Conservation (phyloP, 2,329 filamentous ascomycete species). For the Monilinia aucupariae region DNA sequence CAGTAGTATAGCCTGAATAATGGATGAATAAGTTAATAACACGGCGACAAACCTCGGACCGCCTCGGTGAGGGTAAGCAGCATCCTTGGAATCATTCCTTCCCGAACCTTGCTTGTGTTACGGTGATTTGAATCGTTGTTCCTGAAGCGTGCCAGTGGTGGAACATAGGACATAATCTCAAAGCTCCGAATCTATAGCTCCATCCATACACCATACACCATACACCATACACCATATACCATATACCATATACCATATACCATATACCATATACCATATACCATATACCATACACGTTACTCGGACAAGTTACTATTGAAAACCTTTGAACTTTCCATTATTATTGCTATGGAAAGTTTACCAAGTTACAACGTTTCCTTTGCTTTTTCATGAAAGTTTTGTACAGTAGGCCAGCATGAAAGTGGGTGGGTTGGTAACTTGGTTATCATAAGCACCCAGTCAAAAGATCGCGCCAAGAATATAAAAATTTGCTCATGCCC, state of each 20-base stretch:
- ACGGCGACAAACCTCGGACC: no score
- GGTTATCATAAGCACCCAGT: neutral
- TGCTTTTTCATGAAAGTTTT: no score
- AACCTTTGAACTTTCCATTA: neutral
- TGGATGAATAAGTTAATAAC: no score
- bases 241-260: neutral
- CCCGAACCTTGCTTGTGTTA: slow-evolving; percentile 4
- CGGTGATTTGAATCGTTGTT: neutral
- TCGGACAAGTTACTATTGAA: no score
- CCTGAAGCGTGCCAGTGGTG: slow-evolving; percentile 1
- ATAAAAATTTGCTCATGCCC: slow-evolving; percentile 11
- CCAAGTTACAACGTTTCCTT: no score
- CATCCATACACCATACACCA: neutral
- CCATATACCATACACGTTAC: neutral
- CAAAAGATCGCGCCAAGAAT: slow-evolving; percentile 5
- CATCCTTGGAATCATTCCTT: neutral
- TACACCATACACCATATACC: neutral
- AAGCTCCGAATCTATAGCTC: slow-evolving; percentile 4
- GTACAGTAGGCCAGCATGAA: slow-evolving; percentile 4
- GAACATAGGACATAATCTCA: slow-evolving; percentile 9
- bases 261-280: neutral
- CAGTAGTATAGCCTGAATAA: no score
- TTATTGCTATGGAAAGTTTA: no score
- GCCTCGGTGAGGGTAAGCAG: no score
- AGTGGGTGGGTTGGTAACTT: no score